Percentiles rank a stretch among this genome's conserved stretches.
phyloP scores from a whole-genome alignment of 495 filamentous ascomycete genomes.

The Neurospora pannonica region DNA sequence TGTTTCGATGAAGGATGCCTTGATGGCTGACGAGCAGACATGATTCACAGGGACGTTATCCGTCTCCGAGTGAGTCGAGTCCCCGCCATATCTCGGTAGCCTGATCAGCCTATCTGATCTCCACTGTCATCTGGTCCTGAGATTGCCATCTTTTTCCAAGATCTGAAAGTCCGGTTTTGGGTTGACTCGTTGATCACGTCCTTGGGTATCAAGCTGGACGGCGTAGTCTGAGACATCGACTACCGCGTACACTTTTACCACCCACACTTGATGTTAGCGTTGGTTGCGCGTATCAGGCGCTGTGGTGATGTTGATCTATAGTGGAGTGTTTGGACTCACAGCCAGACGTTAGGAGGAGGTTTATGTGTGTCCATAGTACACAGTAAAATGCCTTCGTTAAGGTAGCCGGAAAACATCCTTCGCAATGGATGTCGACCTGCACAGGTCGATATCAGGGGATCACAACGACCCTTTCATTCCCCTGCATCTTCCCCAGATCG shows the following conservation, averaged over 20 bases:
- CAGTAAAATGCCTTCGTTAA: neutral
- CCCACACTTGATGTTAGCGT: neutral
- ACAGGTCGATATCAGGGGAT: neutral
- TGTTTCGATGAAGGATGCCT: neutral
- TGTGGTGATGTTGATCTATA: neutral
- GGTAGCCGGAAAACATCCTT: neutral
- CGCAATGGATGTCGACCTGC: neutral
- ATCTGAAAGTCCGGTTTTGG: neutral
- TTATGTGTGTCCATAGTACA: neutral
- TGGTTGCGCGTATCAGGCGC: neutral
- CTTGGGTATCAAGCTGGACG: neutral
- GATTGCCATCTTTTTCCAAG: neutral
- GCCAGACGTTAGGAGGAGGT: neutral
- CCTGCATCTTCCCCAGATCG: neutral
- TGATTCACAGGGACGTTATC: neutral
- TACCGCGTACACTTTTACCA: neutral
- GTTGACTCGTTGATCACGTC: neutral
- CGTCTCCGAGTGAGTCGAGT: neutral
- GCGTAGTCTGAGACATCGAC: neutral
- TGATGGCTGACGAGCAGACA: neutral
- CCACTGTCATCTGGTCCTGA: neutral
- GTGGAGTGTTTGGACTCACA: neutral
- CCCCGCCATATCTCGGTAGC: neutral
- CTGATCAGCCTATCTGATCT: neutral
- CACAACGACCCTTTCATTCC: neutral